A percentile compares a stretch with the other conserved stretches of the same genome.
Conservation (phyloP, 202 grass and related monocot genomes). For the Musa balbisiana region DNA sequence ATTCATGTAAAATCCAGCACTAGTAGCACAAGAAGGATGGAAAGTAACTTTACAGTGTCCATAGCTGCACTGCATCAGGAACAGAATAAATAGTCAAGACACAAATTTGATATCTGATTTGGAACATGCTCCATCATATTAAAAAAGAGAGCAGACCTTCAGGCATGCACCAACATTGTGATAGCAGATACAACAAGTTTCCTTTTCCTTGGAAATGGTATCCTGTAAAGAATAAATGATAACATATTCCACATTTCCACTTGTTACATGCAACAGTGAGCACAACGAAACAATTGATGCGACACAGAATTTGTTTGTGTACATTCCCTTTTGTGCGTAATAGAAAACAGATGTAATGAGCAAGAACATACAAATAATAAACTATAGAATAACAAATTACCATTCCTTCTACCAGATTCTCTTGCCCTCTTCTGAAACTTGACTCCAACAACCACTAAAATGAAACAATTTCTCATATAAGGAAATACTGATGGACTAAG, state of each 20-base stretch:
- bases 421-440: slow-evolving; percentile 71
- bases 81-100: slow-evolving; percentile 29
- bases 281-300: not conserved
- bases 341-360: not conserved
- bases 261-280: slow-evolving; percentile 7
- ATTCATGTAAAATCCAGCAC: slow-evolving; percentile 91
- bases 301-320: not conserved
- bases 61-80: slow-evolving; percentile 64
- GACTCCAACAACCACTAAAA: slow-evolving; percentile 78
- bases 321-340: not conserved
- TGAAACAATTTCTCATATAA: slow-evolving; percentile 29
- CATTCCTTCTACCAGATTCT: slow-evolving; percentile 71
- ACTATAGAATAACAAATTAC: slow-evolving; percentile 34
- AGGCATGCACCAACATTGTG: slow-evolving; percentile 54
- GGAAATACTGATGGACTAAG: slow-evolving; percentile 1
- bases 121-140: not conserved
- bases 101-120: not conserved
- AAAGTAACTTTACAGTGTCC: slow-evolving; percentile 64
- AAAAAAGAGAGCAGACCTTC: slow-evolving; percentile 36
- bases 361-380: not conserved
- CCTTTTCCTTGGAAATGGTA: slow-evolving; percentile 57
- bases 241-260: slow-evolving; percentile 23
- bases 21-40: slow-evolving; percentile 82
- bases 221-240: slow-evolving; percentile 34
- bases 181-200: slow-evolving; percentile 75